A percentile compares a stretch with the other conserved stretches of the same genome.
phyloP scores from a whole-genome alignment of 306 rosid genomes.

The Boehmeria nivea region DNA sequence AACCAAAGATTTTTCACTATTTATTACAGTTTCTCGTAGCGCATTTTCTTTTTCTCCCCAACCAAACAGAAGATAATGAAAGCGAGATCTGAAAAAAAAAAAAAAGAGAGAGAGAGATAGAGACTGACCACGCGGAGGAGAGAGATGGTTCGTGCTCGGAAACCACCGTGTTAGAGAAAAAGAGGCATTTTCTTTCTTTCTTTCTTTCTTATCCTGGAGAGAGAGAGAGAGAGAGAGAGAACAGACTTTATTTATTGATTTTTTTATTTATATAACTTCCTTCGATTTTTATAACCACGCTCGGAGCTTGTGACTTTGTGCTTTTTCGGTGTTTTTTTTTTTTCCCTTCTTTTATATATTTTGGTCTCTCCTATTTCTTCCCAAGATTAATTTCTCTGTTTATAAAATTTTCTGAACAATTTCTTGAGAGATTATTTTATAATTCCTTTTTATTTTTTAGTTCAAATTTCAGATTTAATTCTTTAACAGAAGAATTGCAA shows the following conservation, averaged over 20 bases:
- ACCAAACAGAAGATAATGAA: constrained; percentile 13
- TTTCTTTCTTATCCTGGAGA: constrained; percentile 1
- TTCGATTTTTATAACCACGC: neutral
- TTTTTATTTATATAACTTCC: neutral
- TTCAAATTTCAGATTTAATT: too few species aligned
- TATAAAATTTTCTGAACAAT: too few species aligned
- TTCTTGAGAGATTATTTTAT: too few species aligned
- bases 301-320: neutral
- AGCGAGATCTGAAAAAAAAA: constrained; percentile 2
- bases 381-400: too few species aligned
- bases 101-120: neutral
- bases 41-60: constrained; percentile 19
- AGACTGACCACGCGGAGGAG: constrained; percentile 30
- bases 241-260: too few species aligned
- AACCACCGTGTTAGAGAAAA: neutral
- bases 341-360: neutral
- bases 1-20: neutral
- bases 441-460: too few species aligned
- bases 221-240: neutral
- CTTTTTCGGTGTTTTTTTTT: neutral
- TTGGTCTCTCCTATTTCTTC: neutral
- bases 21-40: neutral
- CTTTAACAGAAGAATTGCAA: too few species aligned
- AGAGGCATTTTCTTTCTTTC: neutral
- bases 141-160: neutral